Evolutionary conservation across 768 basidiomycete genomes (phyloP).

Genomic region (Heimioporus sp.): DNA sequence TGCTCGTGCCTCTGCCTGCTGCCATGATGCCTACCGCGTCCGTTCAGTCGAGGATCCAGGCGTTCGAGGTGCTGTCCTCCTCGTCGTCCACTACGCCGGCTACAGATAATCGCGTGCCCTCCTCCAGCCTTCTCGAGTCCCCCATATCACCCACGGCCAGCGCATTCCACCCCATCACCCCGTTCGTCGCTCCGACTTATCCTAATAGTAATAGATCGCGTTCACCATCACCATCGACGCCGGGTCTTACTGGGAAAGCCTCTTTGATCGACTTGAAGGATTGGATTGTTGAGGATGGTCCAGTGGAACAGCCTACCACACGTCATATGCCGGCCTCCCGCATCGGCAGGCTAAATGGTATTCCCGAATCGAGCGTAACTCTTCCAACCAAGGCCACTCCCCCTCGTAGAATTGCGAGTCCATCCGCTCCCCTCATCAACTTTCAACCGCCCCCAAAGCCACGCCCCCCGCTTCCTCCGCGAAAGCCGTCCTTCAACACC

Average conservation of each 20-base stretch:
- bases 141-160: conserved; percentile 49
- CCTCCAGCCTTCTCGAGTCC: conserved; percentile 42
- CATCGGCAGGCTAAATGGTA: conserved; percentile 13
- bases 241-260: conserved; percentile 41
- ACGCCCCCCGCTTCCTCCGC: conserved; percentile 64
- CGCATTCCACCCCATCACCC: conserved; percentile 41
- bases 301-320: conserved; percentile 24
- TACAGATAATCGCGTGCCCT: neutral
- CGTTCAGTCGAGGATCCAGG: conserved; percentile 58
- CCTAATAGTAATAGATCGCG: conserved; percentile 17
- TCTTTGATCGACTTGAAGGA: conserved; percentile 72
- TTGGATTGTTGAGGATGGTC: conserved; percentile 68
- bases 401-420: conserved; percentile 1
- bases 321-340: conserved; percentile 10
- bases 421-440: conserved; percentile 49
- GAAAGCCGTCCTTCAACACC: conserved; percentile 55
- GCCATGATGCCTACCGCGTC: conserved; percentile 41
- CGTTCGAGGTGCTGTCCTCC: conserved; percentile 57
- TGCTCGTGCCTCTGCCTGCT: no score
- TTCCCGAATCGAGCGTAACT: conserved; percentile 21
- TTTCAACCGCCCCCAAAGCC: conserved; percentile 49
- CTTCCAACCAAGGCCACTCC: conserved; percentile 13
- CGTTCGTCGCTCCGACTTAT: conserved; percentile 29
- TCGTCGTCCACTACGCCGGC: conserved; percentile 22
- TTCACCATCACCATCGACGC: conserved; percentile 50